Base-by-base conservation (phyloP, 2,329 filamentous ascomycete species). In the Raffaelea albimanens region DNA sequence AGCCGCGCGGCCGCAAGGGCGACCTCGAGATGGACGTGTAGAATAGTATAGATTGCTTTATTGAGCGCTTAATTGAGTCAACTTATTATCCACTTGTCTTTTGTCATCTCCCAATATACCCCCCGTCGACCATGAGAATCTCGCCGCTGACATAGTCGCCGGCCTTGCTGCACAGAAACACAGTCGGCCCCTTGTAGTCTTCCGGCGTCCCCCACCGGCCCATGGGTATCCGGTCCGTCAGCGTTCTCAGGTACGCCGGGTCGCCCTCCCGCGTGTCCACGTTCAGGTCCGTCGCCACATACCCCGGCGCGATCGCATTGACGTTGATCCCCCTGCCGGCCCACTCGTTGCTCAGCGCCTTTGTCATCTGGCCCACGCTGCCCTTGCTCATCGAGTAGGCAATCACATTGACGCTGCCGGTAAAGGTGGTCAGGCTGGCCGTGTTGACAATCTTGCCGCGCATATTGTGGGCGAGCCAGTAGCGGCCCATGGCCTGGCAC, bases 261-360 rank as follows among this genome's bases (percentile, higher is more conserved):
- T 47, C 45, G 18, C 40, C 40, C 13, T 5, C 38, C 9, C 40
- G 25, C 8, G 45, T 47, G 29, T 47, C 45, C 10, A 39, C 43
- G 21, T 47, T 47, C 45, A 47, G 43, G 20, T 47, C 45, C 9
- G 45, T 47, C 11, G 39, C 39, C 10, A 47, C 36, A 21, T 47
- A 47, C 13, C 45, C 82, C 1, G 82, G 82, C 13, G 81, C 81
- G 61, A 85, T 82, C 2, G 78, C 80, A 62, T 85, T 85, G 21
- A 86, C 82, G 10, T 70, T 76, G 45, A 85, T 76, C 1, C 82
- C 81, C 55, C 79, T 73, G 14, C 66, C 63, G 0, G 75, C 73
- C 82, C 82, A 86, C 63, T 85, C 80, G 54, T 85, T 86, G 16
- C 72, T 73, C 50, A 85, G 62, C 1, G 81, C 78, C 59, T 83